Conservation (phyloP, 208 protist species). For the Vickermania ingenoplastis region DNA sequence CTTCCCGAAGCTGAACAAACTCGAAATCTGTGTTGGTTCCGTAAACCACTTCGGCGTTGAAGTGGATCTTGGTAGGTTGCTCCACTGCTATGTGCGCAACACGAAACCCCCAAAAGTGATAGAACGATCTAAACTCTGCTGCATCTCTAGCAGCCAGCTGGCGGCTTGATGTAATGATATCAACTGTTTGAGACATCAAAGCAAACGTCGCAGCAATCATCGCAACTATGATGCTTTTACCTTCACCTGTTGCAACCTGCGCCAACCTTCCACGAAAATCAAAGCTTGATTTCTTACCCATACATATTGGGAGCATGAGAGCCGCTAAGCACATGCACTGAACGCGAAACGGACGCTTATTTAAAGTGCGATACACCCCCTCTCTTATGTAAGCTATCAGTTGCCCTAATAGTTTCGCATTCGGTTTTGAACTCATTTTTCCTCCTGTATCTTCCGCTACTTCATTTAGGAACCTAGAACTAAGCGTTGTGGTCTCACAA, state of each 20-base stretch:
- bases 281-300: background rate
- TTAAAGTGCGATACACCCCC: background rate
- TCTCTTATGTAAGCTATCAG: background rate
- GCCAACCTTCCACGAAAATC: background rate
- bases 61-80: background rate
- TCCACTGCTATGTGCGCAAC: constrained; percentile 2
- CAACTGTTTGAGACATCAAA: background rate
- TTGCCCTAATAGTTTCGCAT: background rate
- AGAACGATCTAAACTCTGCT: background rate
- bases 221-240: constrained; percentile 3
- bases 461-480: background rate
- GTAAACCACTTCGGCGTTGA: background rate
- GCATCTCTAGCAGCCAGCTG: background rate
- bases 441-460: background rate
- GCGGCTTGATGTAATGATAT: background rate
- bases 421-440: background rate
- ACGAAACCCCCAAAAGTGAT: background rate
- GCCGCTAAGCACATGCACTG: background rate
- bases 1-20: background rate
- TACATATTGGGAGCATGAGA: background rate
- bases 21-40: background rate
- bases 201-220: constrained; percentile 1
- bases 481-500: background rate
- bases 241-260: constrained; percentile 6
- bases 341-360: background rate